Evolutionary conservation across 2,329 filamentous ascomycete genomes (phyloP), one percentile per base, ranked within the genome.

Genomic region (Botryosphaeria dothidea): DNA sequence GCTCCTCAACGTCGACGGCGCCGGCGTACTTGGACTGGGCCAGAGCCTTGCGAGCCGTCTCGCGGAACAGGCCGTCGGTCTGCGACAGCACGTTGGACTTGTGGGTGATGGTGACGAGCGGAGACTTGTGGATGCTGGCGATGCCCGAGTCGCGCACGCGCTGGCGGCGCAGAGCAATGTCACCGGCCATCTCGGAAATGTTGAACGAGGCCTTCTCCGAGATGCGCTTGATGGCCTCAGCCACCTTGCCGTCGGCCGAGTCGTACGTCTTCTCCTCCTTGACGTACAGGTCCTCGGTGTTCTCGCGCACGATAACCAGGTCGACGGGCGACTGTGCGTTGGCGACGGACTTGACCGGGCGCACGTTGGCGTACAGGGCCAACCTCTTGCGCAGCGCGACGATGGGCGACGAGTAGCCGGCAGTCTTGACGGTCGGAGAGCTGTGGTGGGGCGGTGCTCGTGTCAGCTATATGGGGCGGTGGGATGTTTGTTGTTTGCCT

Each of bases 171-270:
- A 96, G 82, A 15, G 95, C 95, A 77, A 99, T 97, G 74, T 98
- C 93, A 65, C 94, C 95, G 7, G 95, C 95, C 84, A 97, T 97
- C 73, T 89, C 86, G 67, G 93, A 91, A 75, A 99, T 99, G 74
- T 95, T 89, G 78, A 84, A 89, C 9, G 88, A 92, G 21, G 95
- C 95, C 69, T 86, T 89, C 80, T 96, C 89, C 13, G 91, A 92
- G 75, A 99, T 99, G 74, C 94, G 91, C 86, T 99, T 99, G 82
- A 98, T 94, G 52, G 95, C 95, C 83, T 98, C 94, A 69, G 95
- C 94, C 65, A 98, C 91, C 82, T 92, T 93, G 78, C 83, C 85
- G 66, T 92, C 86, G 67, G 92, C 86, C 38, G 89, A 83, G 34
- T 86, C 88, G 76, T 87, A 90, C 23, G 93, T 97, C 78, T 85